Percentiles rank a stretch among this genome's conserved stretches.
These are phyloP conservation scores for Yamadazyma laniorum DNA, from an alignment of 805 yeast genomes.

Conservation along the genomic window DNA sequence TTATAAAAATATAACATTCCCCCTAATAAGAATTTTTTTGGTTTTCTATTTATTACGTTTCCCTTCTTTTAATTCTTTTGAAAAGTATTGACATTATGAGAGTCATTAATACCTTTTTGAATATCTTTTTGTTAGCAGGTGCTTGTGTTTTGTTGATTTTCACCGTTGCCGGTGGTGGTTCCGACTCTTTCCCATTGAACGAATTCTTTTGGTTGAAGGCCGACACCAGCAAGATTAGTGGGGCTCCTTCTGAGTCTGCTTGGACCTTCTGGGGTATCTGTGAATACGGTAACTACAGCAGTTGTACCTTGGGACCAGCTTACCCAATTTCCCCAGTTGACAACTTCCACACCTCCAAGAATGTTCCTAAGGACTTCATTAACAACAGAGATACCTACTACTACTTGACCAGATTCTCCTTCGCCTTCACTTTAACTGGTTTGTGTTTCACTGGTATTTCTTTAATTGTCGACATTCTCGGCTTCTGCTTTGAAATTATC, in stretches of 20 bases:
- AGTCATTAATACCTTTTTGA: conserved; percentile 29
- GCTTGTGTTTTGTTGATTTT: conserved; percentile 48
- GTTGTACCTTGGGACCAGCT: conserved; percentile 62
- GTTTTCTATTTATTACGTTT: not conserved
- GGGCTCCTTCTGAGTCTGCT: conserved; percentile 53
- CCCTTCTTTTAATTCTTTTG: not conserved
- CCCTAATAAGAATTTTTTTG: conserved; percentile 2
- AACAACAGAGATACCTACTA: conserved; percentile 55
- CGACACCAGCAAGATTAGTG: conserved; percentile 55
- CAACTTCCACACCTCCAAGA: conserved; percentile 57
- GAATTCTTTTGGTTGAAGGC: conserved; percentile 80
- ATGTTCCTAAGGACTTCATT: conserved; percentile 55
- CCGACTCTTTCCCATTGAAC: conserved; percentile 56
- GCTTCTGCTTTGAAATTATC: conserved; percentile 55
- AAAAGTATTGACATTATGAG: conserved; percentile 25
- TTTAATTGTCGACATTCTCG: conserved; percentile 52
- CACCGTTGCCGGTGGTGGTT: conserved; percentile 65
- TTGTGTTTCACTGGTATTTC: conserved; percentile 63
- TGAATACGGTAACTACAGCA: conserved; percentile 54
- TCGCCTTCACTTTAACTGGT: conserved; percentile 60
- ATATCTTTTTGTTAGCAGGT: conserved; percentile 42
- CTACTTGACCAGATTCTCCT: conserved; percentile 65
- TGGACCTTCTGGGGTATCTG: conserved; percentile 86
- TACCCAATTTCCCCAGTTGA: conserved; percentile 79
- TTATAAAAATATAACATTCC: conserved; percentile 5